Percentiles rank a stretch among this genome's conserved stretches.
Conservation (phyloP, 176 grass and related monocot species). For the Carex myosuroides region DNA sequence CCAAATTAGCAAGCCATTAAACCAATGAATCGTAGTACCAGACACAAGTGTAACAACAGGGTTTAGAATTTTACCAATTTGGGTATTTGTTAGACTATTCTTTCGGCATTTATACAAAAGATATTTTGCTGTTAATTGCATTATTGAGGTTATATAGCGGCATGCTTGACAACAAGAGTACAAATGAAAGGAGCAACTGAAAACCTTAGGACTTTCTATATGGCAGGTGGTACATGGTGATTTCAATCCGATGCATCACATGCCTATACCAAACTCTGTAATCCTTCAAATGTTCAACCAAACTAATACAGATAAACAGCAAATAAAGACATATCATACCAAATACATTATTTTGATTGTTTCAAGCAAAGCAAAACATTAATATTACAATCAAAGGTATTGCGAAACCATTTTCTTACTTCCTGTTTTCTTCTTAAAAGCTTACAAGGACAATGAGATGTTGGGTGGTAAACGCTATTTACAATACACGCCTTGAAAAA, state of each 20-base stretch:
- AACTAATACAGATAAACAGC: neutral
- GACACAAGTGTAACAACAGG: neutral
- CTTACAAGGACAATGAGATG: neutral
- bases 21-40: neutral
- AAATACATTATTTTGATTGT: constrained; percentile 5
- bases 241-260: too few species aligned
- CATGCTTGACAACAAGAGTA: neutral
- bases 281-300: neutral
- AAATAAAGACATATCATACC: neutral
- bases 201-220: neutral
- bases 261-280: neutral
- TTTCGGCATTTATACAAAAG: neutral
- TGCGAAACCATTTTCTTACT: constrained; percentile 5
- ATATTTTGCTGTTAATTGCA: neutral
- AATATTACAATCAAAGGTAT: neutral
- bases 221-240: neutral
- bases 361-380: constrained; percentile 10
- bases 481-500: neutral
- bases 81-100: neutral
- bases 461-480: neutral
- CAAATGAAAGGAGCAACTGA: neutral
- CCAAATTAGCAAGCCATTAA: neutral
- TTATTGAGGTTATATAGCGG: neutral
- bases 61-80: neutral
- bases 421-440: neutral